Percentiles rank a stretch among this genome's conserved stretches.
phyloP scores from a whole-genome alignment of 2,329 filamentous ascomycete genomes.

The Xylariaceae sp. region DNA sequence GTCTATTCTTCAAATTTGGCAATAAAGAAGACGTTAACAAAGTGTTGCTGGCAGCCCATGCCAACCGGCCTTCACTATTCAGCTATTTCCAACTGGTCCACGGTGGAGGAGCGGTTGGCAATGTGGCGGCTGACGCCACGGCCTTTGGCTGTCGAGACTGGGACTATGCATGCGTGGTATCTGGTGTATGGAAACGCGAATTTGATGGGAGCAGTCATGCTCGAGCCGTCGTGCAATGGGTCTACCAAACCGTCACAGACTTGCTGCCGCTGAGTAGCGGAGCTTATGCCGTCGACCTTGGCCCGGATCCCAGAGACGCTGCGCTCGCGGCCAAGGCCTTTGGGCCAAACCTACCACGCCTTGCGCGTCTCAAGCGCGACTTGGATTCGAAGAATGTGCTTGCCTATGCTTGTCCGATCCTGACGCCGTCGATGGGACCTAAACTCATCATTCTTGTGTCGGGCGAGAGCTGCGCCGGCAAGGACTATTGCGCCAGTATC shows the following conservation, averaged over 20 bases:
- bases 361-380: constrained; percentile 46
- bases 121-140: constrained; percentile 41
- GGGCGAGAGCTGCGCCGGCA: constrained; percentile 50
- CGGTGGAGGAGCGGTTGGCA: constrained; percentile 48
- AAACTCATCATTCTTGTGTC: constrained; percentile 54
- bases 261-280: constrained; percentile 49
- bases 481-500: constrained; percentile 53
- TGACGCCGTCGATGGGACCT: constrained; percentile 31
- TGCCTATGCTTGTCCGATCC: constrained; percentile 49
- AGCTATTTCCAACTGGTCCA: constrained; percentile 61
- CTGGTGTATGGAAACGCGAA: constrained; percentile 54
- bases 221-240: constrained; percentile 44
- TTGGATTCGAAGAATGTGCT: constrained; percentile 49
- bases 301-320: constrained; percentile 54
- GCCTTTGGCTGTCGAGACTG: constrained; percentile 61
- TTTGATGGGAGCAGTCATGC: constrained; percentile 40
- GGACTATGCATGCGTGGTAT: constrained; percentile 60
- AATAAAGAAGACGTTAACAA: constrained; percentile 31
- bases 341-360: constrained; percentile 46
- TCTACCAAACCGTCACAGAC: constrained; percentile 45
- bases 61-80: constrained; percentile 44
- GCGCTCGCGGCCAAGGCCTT: constrained; percentile 50
- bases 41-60: constrained; percentile 41
- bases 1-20: constrained; percentile 52
- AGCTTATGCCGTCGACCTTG: constrained; percentile 56